Base-by-base conservation (phyloP, 306 rosid genomes). In the Castanopsis chinensis region DNA sequence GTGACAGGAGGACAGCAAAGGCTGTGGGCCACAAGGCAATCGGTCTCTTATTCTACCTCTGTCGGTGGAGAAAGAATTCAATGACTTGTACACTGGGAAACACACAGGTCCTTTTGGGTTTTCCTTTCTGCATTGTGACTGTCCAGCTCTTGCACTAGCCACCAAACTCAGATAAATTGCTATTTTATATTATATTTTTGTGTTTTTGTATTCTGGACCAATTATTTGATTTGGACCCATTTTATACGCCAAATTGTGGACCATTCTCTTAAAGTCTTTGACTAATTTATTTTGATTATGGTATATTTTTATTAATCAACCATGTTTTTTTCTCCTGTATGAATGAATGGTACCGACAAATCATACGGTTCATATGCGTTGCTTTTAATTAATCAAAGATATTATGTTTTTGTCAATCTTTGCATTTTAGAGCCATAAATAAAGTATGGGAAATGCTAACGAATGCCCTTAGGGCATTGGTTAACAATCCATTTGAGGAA, bases 31-130 rank as follows among this genome's bases (percentile, higher is more conserved):
- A 14, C 28, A 49, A 5, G 11, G 35, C 18, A 15, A 5, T 2
- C 2, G 3, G 3, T 23, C 75, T 23, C 28, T 14, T 30, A 27
- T 43, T 45, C 58, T 18, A 41, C 12, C 41, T 71, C 20, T 71
- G 75, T 71, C 75, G 64, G 63, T 54, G 76, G 52, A 19, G 13
- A 53, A 37, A 45, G 35, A 23, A 45, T 49, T 25, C 75, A 71
- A 8, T 59, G 23, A 18, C 25, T 18, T 59, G 53, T 59, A 12
- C 9, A 17, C 21, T 2, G 20, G 71, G 45, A 28, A 65, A 64
- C 17, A 49, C 15, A 3, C 15, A 12, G 53, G 53, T 49, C 12
- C 53, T 49, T 3, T 49, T 3, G 53, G 53, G 45, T 8, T 8
- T 41, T 41, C 12, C 1, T 3, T 3, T 49, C 53, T 2, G 17